phyloP scores from a whole-genome alignment of 2,329 filamentous ascomycete genomes.

The Hypoxylon sp. region DNA sequence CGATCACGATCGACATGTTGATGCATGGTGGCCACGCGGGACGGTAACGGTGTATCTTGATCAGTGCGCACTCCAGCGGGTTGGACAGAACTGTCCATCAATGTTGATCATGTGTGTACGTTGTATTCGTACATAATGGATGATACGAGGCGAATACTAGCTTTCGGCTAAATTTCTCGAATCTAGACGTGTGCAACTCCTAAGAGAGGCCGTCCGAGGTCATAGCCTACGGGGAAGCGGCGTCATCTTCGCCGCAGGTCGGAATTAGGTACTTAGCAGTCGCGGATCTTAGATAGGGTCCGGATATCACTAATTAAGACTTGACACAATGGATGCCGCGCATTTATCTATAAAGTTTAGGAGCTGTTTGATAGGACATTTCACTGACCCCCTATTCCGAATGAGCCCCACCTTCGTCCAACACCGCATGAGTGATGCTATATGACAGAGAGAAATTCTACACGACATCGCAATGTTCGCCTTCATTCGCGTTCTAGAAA shows the following conservation, averaged over 20 bases:
- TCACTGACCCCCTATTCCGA: constrained; percentile 61
- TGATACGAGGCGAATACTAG: not conserved
- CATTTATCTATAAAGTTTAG: not conserved
- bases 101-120: constrained; percentile 15
- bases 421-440: not conserved
- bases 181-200: not conserved
- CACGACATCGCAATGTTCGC: not conserved
- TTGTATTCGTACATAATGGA: constrained; percentile 16
- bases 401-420: not conserved
- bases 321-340: not conserved
- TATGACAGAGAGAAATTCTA: not conserved
- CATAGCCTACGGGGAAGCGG: not conserved
- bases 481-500: not conserved
- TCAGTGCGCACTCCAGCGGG: constrained; percentile 21
- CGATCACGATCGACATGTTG: constrained; percentile 36
- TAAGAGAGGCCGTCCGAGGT: constrained; percentile 62
- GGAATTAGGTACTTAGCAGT: not conserved
- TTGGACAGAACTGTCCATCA: constrained; percentile 3
- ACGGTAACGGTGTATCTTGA: constrained; percentile 29
- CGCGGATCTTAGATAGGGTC: not conserved
- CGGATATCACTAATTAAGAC: constrained; percentile 1
- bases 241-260: not conserved
- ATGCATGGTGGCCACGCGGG: constrained; percentile 28
- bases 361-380: constrained; percentile 40
- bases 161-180: constrained; percentile 39